Evolutionary conservation across 306 rosid genomes (phyloP), one percentile per base, ranked within the genome.

Genomic region (Rosa chinensis): DNA sequence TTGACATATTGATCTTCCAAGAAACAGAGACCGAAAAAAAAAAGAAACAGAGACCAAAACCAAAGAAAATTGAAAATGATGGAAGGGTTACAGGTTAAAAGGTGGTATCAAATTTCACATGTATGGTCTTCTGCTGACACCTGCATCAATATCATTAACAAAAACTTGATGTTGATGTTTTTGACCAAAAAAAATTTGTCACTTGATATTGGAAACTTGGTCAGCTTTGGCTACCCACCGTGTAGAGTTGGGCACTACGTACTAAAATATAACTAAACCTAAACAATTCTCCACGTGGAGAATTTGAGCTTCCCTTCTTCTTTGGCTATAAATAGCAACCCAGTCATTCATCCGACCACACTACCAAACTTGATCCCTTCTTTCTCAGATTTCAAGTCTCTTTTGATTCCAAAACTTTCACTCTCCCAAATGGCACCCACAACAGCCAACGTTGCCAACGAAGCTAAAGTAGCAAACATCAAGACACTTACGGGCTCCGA

Each of bases 401-500:
- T 12, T 32, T 66, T 37, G 8, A 63, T 25, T 32, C n/a, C 8
- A 56, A n/a, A n/a, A 56, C 68, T 28, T 28, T 5, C 67, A 10
- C 43, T 63, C n/a, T 56, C 28, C 55, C 37, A 70, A 70, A 44
- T 70, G 55, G 37, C 63, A 56, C 63, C 63, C 6, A 18, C 63
- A 56, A n/a, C 28, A 56, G 10, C 63, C 63, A 56, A 6, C 32
- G 63, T 56, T 3, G 63, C 63, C 12, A 32, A 56, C 4, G 63
- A 56, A n/a, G 28, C 63, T 4, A 67, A 76, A 10, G 79, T 84
- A 49, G 62, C 70, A 20, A 86, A 84, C 85, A 80, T 86, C 79
- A 89, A 84, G 76, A 70, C 72, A 2, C 78, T 84, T 43, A 76
- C 82, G 11, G 90, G 84, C 87, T 35, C 53, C n/a, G 37, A 18